phyloP scores from a whole-genome alignment of 2,329 filamentous ascomycete genomes.

The Hymenoscyphus infarciens region DNA sequence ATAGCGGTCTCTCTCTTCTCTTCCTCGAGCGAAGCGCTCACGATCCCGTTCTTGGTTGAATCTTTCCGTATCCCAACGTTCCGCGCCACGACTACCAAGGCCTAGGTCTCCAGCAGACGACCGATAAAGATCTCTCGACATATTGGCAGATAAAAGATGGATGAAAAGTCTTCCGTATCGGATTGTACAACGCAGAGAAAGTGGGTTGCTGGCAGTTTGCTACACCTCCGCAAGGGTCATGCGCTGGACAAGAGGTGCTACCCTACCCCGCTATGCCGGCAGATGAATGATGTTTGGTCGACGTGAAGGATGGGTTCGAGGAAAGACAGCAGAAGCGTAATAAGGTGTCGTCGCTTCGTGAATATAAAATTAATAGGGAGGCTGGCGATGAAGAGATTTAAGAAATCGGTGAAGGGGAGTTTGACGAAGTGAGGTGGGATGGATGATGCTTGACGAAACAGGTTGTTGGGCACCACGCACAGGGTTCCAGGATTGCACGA shows the following conservation, averaged over 20 bases:
- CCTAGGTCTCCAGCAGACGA: slow-evolving; percentile 37
- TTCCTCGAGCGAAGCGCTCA: slow-evolving; percentile 37
- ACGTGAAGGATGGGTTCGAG: not conserved
- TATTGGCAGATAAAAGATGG: slow-evolving; percentile 12
- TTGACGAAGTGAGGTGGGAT: slow-evolving; percentile 15
- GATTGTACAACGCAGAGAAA: not conserved
- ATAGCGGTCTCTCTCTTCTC: slow-evolving; percentile 36
- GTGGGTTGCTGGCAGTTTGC: not conserved
- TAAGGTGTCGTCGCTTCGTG: slow-evolving; percentile 1
- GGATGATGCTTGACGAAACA: slow-evolving; percentile 17
- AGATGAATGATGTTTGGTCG: not conserved
- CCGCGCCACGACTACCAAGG: slow-evolving; percentile 30
- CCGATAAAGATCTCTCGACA: slow-evolving; percentile 36
- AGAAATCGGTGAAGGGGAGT: slow-evolving; percentile 9
- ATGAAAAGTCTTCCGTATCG: not conserved
- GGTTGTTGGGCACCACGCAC: slow-evolving; percentile 12
- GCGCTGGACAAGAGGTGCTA: not conserved
- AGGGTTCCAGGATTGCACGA: not conserved
- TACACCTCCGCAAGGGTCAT: not conserved
- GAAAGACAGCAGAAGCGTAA: not conserved
- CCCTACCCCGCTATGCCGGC: slow-evolving; percentile 14
- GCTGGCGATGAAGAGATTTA: slow-evolving; percentile 25
- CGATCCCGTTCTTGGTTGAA: slow-evolving; percentile 45
- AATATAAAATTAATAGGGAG: slow-evolving; percentile 16
- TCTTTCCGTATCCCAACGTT: slow-evolving; percentile 55